These are phyloP conservation scores for Fusarium hostae DNA, from an alignment of 2,329 filamentous ascomycete species.

Conservation along the genomic window DNA sequence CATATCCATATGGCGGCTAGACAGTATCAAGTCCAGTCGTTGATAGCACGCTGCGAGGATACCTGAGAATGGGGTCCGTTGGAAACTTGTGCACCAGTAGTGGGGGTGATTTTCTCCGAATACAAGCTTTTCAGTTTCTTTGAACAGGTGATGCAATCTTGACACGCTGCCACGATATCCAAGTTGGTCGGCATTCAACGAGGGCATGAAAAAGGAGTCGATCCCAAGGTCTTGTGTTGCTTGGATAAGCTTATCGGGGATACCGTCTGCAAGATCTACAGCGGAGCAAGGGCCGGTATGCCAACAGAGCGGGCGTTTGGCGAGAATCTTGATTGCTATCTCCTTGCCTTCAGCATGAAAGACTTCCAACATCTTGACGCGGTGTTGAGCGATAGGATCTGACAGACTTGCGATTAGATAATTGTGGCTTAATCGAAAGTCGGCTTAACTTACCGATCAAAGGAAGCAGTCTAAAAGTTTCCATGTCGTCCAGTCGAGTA, in stretches of 20 bases:
- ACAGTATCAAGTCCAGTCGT: background rate
- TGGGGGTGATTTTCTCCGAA: background rate
- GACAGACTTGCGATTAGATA: background rate
- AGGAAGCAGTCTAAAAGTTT: background rate
- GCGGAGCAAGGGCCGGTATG: background rate
- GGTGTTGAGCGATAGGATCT: background rate
- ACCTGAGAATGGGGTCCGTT: background rate
- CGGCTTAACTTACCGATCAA: background rate
- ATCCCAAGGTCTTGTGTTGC: background rate
- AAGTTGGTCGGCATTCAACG: background rate
- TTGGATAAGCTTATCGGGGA: background rate
- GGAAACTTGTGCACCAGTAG: background rate
- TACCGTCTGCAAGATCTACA: background rate
- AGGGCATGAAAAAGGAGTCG: background rate
- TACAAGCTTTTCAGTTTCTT: background rate
- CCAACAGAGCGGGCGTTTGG: background rate
- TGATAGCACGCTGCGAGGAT: background rate
- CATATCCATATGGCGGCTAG: background rate
- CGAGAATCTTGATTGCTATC: background rate
- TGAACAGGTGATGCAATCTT: background rate
- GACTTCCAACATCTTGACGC: background rate
- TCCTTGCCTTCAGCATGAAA: background rate
- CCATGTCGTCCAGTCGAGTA: background rate
- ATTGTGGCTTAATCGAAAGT: background rate
- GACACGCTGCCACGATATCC: background rate